Evolutionary conservation across 129 eudicot genomes (phyloP).

Genomic region (Tagetes patula): DNA sequence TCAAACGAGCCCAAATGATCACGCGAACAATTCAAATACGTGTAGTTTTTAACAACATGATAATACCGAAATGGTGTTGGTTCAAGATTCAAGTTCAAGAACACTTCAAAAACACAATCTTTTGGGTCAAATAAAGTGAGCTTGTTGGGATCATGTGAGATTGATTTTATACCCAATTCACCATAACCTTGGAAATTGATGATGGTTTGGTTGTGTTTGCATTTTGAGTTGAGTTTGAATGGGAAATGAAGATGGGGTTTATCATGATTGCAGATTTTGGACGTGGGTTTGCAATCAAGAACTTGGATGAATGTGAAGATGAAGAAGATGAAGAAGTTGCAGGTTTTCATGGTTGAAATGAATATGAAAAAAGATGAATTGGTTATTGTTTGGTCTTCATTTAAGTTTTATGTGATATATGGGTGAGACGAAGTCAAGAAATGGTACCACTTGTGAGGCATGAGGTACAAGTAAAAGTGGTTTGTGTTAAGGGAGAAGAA

Average conservation of each 20-base stretch:
- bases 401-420: background rate
- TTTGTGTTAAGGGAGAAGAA: background rate
- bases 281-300: slow-evolving; percentile 16
- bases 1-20: slow-evolving; percentile 26
- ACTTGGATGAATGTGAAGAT: slow-evolving; percentile 30
- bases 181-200: slow-evolving; percentile 45
- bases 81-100: slow-evolving; percentile 50
- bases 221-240: slow-evolving; percentile 35
- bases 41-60: slow-evolving; percentile 37
- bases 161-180: slow-evolving; percentile 44
- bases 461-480: slow-evolving; percentile 11
- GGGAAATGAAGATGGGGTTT: slow-evolving; percentile 38
- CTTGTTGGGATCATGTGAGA: slow-evolving; percentile 36
- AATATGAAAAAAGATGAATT: background rate
- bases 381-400: background rate
- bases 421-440: slow-evolving; percentile 14
- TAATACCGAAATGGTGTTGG: slow-evolving; percentile 47
- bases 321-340: slow-evolving; percentile 33
- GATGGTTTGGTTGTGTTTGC: slow-evolving; percentile 45
- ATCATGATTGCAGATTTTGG: slow-evolving; percentile 23
- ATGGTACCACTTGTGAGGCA: slow-evolving; percentile 19
- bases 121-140: slow-evolving; percentile 53
- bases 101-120: slow-evolving; percentile 54
- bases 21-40: slow-evolving; percentile 45
- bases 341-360: background rate